phyloP scores from a whole-genome alignment of 352 stramenopile species.

The Phytophthora uliginosa region DNA sequence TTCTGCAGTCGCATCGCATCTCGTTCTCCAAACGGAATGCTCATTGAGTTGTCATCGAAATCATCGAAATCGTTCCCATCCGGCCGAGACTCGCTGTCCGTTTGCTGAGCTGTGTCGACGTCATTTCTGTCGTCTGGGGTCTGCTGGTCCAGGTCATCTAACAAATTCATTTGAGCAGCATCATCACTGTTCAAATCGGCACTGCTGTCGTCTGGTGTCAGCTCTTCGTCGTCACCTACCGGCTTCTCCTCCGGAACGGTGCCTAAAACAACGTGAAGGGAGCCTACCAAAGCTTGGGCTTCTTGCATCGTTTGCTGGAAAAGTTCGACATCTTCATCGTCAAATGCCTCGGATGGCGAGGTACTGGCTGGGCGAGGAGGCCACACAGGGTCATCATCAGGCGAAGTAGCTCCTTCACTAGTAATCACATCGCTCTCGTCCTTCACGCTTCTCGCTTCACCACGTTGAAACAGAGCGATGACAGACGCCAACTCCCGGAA shows the following conservation, averaged over 20 bases:
- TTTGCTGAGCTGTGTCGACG: slow-evolving; percentile 1
- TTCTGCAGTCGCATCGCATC: slow-evolving; percentile 36
- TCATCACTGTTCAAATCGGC: slow-evolving; percentile 14
- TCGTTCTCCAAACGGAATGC: slow-evolving; percentile 30
- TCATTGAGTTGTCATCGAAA: slow-evolving; percentile 3
- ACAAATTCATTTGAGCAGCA: slow-evolving; percentile 9
- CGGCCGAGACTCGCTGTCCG: not conserved
- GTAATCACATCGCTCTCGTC: not conserved
- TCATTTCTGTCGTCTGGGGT: slow-evolving; percentile 8
- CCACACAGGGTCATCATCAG: slow-evolving; percentile 1
- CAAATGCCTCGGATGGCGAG: slow-evolving; percentile 13
- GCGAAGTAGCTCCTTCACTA: slow-evolving; percentile 3
- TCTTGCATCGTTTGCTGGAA: slow-evolving; percentile 44
- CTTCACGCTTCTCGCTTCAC: slow-evolving; percentile 9
- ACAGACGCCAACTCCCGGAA: slow-evolving; percentile 42
- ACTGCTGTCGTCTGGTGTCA: slow-evolving; percentile 5
- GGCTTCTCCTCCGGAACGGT: slow-evolving; percentile 32
- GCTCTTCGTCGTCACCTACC: slow-evolving; percentile 14
- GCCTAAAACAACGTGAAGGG: slow-evolving; percentile 37
- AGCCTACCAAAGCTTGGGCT: slow-evolving; percentile 36
- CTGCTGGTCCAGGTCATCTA: slow-evolving; percentile 14
- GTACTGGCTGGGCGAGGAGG: slow-evolving; percentile 6
- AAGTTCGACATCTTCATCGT: slow-evolving; percentile 29
- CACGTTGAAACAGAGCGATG: slow-evolving; percentile 28
- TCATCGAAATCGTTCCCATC: slow-evolving; percentile 2